Conservation (phyloP, 306 rosid species). For the Vigna nakashimae region DNA sequence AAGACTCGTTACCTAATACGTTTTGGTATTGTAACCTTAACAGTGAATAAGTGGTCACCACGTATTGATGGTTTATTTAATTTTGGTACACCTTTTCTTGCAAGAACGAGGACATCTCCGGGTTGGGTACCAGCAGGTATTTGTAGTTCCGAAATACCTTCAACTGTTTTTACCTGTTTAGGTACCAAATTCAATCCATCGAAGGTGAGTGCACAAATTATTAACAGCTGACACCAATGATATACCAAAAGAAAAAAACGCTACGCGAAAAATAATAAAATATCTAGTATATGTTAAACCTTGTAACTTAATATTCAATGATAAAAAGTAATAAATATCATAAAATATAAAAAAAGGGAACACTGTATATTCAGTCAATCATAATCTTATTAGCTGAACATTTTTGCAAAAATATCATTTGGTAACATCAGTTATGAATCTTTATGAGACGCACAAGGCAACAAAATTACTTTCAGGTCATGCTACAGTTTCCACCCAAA, state of each 20-base stretch:
- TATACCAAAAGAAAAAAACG: background rate
- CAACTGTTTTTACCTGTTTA: conserved; percentile 87
- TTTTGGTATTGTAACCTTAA: conserved; percentile 88
- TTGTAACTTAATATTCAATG: conserved; percentile 15
- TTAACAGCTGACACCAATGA: conserved; percentile 14
- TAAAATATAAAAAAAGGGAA: background rate
- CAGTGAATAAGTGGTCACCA: conserved; percentile 89
- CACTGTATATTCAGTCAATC: conserved; percentile 18
- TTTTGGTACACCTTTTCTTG: conserved; percentile 94
- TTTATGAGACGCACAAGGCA: background rate
- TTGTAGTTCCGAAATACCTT: conserved; percentile 77
- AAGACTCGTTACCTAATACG: conserved; percentile 70
- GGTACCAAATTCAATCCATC: conserved; percentile 42
- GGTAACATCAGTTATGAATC: background rate
- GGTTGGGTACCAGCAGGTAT: conserved; percentile 95
- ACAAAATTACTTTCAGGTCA: conserved; percentile 14
- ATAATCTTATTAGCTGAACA: conserved; percentile 30
- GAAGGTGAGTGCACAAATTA: conserved; percentile 34
- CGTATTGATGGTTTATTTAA: conserved; percentile 89
- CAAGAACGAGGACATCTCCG: conserved; percentile 80
- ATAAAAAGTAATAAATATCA: background rate
- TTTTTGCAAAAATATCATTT: background rate
- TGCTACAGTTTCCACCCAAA: conserved; percentile 8
- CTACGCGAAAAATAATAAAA: background rate
- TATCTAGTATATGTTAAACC: conserved; percentile 12